These are phyloP conservation scores for Parasitella parasitica DNA, from an alignment of 371 early-diverging fungal species.

Conservation along the genomic window DNA sequence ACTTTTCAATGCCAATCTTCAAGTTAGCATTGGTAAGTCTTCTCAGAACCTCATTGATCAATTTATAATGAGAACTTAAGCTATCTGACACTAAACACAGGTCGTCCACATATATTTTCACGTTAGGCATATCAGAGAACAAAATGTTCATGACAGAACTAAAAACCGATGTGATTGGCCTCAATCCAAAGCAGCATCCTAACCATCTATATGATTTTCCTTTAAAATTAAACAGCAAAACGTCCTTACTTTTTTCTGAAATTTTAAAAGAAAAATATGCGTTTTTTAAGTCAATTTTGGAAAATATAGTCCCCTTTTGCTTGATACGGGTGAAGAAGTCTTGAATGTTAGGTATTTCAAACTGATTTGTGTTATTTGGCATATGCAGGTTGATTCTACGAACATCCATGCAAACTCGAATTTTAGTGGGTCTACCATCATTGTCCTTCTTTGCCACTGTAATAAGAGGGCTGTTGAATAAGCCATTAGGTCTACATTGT, in stretches of 20 bases:
- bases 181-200: constrained; percentile 27
- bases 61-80: background rate
- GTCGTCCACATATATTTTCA: background rate
- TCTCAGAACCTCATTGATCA: constrained; percentile 8
- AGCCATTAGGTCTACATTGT: background rate
- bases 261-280: constrained; percentile 33
- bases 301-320: constrained; percentile 13
- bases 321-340: background rate
- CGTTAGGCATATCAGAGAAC: background rate
- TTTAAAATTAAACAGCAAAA: constrained; percentile 10
- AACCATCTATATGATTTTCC: constrained; percentile 25
- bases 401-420: background rate
- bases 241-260: constrained; percentile 10
- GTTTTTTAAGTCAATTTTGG: constrained; percentile 22
- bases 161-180: constrained; percentile 22
- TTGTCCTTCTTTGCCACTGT: background rate
- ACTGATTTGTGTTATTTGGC: background rate
- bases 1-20: constrained; percentile 18
- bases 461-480: background rate
- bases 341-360: background rate
- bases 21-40: constrained; percentile 10
- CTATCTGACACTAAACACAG: background rate
- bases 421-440: background rate
- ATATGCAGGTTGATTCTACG: background rate
- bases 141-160: constrained; percentile 5